Evolutionary conservation across 257 asterid species (phyloP).

Genomic region (Nicotiana knightiana): DNA sequence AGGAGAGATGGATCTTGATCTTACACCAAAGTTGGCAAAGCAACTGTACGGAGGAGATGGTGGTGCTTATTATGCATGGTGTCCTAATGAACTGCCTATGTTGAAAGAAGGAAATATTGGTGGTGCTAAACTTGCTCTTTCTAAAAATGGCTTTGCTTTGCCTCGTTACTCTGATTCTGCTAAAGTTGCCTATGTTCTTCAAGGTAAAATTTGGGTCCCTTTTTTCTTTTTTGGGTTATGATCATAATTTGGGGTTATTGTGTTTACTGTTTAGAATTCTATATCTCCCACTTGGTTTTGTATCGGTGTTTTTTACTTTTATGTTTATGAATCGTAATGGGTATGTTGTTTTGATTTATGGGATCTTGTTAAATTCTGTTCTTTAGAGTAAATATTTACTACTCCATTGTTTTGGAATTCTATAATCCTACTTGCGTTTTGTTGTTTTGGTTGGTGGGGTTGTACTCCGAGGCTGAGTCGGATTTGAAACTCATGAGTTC

Average conservation of each 20-base stretch:
- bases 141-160: constrained; percentile 51
- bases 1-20: constrained; percentile 50
- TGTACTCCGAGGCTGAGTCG: too few species aligned
- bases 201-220: constrained; percentile 28
- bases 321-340: neutral
- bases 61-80: constrained; percentile 70
- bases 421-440: neutral
- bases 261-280: neutral
- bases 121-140: constrained; percentile 58
- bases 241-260: neutral
- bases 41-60: constrained; percentile 66
- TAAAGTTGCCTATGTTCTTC: constrained; percentile 69
- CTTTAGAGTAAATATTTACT: neutral
- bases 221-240: neutral
- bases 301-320: too few species aligned
- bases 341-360: neutral
- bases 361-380: neutral
- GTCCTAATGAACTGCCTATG: constrained; percentile 65
- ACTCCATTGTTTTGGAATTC: neutral
- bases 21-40: constrained; percentile 51
- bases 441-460: neutral
- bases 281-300: too few species aligned
- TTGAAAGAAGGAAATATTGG: constrained; percentile 58
- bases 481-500: too few species aligned
- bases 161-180: constrained; percentile 70